Evolutionary conservation across 495 filamentous ascomycete genomes (phyloP).

Genomic region (Hypomontagnella submonticulosa): DNA sequence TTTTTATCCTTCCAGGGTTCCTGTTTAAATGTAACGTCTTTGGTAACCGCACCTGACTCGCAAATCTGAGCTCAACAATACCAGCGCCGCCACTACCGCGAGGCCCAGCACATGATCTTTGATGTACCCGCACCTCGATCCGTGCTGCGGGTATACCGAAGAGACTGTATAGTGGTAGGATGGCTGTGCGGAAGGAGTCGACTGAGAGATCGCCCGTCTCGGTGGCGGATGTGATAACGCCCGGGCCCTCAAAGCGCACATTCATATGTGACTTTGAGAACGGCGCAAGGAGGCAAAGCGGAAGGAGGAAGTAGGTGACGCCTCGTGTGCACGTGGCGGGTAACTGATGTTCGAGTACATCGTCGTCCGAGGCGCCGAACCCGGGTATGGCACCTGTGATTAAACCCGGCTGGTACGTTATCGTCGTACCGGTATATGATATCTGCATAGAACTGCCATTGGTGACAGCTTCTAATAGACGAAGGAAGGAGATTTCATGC

Average conservation of each 20-base stretch:
- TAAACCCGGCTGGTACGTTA: conserved; percentile 90
- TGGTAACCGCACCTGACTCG: conserved; percentile 88
- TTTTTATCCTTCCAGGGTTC: conserved; percentile 82
- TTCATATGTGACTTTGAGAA: conserved; percentile 91
- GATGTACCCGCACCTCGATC: conserved; percentile 86
- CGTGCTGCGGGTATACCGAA: conserved; percentile 85
- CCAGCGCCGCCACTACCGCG: conserved; percentile 84
- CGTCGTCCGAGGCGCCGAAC: conserved; percentile 69
- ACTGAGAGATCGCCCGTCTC: conserved; percentile 83
- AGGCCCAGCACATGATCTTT: conserved; percentile 77
- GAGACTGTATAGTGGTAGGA: conserved; percentile 86
- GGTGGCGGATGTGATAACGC: conserved; percentile 92
- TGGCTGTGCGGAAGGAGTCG: conserved; percentile 92
- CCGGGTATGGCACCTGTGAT: conserved; percentile 83
- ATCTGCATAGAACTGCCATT: conserved; percentile 96
- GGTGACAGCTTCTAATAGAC: conserved; percentile 91
- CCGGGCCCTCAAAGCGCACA: conserved; percentile 86
- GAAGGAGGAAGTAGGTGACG: conserved; percentile 91
- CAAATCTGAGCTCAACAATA: conserved; percentile 91
- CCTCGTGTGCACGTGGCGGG: conserved; percentile 79
- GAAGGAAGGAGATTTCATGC: conserved; percentile 94
- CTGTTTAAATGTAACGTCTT: conserved; percentile 93
- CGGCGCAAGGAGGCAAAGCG: conserved; percentile 88
- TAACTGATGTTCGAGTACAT: conserved; percentile 81
- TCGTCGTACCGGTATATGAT: conserved; percentile 90